These are phyloP conservation scores for Trichoderma sp. DNA, from an alignment of 2,329 filamentous ascomycete genomes.

Conservation along the genomic window DNA sequence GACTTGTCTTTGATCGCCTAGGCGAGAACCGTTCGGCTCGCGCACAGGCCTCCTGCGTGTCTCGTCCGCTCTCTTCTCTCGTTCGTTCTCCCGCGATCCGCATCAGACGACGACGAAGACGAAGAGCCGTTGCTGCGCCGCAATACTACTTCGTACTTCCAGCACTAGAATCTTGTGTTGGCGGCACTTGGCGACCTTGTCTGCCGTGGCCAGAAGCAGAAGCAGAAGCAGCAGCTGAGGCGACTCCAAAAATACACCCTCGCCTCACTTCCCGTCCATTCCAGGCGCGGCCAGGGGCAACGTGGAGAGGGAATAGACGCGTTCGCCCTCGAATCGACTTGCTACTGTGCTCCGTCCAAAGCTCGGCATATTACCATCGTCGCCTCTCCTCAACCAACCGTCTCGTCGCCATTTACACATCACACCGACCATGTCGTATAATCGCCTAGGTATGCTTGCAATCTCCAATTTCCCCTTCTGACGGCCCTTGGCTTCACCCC, in stretches of 20 bases:
- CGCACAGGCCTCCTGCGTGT: slow-evolving; percentile 18
- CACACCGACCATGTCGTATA: slow-evolving; percentile 63
- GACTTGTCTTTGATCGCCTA: background rate
- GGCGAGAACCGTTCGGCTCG: background rate
- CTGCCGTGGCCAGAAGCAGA: background rate
- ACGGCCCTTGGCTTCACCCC: slow-evolving; percentile 20
- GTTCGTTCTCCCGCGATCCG: background rate
- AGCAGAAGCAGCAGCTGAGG: background rate
- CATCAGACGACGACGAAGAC: slow-evolving; percentile 6
- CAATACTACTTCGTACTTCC: background rate
- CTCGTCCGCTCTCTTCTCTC: background rate
- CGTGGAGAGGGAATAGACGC: background rate
- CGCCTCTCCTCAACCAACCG: background rate
- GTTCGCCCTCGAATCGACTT: background rate
- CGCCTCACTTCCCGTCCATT: background rate
- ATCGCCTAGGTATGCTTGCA: slow-evolving; percentile 58
- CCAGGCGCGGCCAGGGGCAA: slow-evolving; percentile 13
- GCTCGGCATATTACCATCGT: background rate
- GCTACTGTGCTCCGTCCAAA: background rate
- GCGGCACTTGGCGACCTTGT: background rate
- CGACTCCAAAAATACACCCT: background rate
- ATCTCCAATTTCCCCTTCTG: slow-evolving; percentile 24
- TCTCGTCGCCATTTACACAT: background rate
- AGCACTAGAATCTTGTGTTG: background rate
- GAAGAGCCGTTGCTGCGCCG: slow-evolving; percentile 3